Evolutionary conservation across 1,139 yeast species (phyloP), one percentile per base, ranked within the genome.

Genomic region (Scheffersomyces titani): DNA sequence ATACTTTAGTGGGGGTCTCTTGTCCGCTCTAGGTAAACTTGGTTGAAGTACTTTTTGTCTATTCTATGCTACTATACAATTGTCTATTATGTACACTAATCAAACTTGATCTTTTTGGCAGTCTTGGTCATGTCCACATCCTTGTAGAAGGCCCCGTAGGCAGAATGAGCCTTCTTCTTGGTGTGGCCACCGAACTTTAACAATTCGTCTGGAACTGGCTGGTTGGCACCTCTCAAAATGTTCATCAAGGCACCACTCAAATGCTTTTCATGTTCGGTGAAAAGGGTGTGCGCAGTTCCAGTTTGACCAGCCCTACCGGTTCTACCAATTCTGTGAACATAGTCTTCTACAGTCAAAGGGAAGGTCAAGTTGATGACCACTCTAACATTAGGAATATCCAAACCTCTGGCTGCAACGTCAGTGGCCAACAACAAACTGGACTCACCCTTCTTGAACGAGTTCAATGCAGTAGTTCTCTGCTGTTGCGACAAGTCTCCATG

Each of bases 381-480:
- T 74, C 93, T 94, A 63, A 94, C 99, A 65, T 96, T 92, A 53
- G 99, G 99, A 65, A 94, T 94, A 75, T 94, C 99, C 65, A 94
- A 83, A 61, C 99, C 99, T 78, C 99, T 86, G 45, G 99, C 99
- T 51, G 99, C 99, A 55, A 94, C 99, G 78, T 96, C 99, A 1
- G 99, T 94, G 46, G 99, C 99, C 66, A 94, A 82, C 70, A 94
- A 77, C 55, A 94, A 78, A 66, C 84, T 88, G 59, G 89, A 82
- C 54, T 82, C 82, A 49, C 99, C 99, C 44, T 82, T 73, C 75
- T 96, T 96, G 82, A 94, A 94, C 63, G 88, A 87, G 52, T 87
- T 88, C 61, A 94, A 79, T 2, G 99, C 97, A 63, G 80, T 85
- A 3, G 97, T 89, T 76, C 99, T 88, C 76, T 94, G 98, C 57